Percentiles rank a stretch among this genome's conserved stretches.
Conservation (phyloP, 805 yeast species). For the Metschnikowia kofuensis region DNA sequence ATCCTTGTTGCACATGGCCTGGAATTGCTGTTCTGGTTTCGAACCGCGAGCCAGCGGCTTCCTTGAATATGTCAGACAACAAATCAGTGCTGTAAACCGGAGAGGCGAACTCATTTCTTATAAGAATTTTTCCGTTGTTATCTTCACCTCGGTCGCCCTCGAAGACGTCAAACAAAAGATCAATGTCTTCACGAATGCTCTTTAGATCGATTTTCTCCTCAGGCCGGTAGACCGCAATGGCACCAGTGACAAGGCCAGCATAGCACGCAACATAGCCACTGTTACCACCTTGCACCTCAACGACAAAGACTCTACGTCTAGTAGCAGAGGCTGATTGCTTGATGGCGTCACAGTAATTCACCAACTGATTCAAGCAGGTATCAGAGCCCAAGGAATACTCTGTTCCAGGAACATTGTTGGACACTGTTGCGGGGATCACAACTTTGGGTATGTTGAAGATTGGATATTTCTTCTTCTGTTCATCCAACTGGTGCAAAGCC, state of each 20-base stretch:
- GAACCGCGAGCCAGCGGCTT: constrained; percentile 71
- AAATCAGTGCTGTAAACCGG: constrained; percentile 76
- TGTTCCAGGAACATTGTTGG: constrained; percentile 98
- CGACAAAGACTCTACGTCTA: constrained; percentile 90
- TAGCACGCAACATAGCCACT: constrained; percentile 90
- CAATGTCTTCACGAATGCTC: constrained; percentile 19
- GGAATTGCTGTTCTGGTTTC: constrained; percentile 95
- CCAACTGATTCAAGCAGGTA: constrained; percentile 89
- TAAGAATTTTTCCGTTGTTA: constrained; percentile 80
- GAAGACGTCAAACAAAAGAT: constrained; percentile 62
- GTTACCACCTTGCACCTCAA: constrained; percentile 98
- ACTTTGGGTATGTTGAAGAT: constrained; percentile 93
- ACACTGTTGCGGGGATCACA: constrained; percentile 90
- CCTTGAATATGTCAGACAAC: constrained; percentile 78
- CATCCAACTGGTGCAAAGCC: constrained; percentile 76
- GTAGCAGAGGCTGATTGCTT: constrained; percentile 95
- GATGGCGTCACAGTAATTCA: constrained; percentile 90
- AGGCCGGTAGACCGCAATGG: constrained; percentile 87
- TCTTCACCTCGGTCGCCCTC: constrained; percentile 71
- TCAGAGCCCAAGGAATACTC: constrained; percentile 95
- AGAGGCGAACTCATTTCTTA: constrained; percentile 83
- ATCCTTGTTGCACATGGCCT: constrained; percentile 98
- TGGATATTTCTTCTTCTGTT: constrained; percentile 77
- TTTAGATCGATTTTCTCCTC: constrained; percentile 68
- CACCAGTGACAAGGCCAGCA: constrained; percentile 84